Evolutionary conservation across 345 rosid genomes (phyloP).

Genomic region (Ceriops decandra): DNA sequence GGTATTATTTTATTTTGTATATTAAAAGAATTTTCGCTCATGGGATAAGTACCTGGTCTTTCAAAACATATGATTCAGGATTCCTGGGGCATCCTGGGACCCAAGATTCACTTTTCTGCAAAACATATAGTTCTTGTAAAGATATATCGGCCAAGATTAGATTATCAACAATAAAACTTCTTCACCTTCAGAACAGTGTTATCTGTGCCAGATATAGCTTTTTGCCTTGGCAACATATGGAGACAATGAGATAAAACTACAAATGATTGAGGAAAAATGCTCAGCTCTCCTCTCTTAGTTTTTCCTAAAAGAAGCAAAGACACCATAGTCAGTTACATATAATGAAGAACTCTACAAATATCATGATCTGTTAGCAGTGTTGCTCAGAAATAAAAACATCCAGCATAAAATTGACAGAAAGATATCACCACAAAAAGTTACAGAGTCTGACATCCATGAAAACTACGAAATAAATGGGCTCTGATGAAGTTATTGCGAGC

Average conservation of each 20-base stretch:
- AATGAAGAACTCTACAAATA: neutral
- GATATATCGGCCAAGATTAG: neutral
- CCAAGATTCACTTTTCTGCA: slow-evolving; percentile 71
- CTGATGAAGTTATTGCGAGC: no score
- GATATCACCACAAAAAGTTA: no score
- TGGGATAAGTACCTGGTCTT: slow-evolving; percentile 68
- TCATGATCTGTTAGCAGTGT: neutral
- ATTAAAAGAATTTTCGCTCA: neutral
- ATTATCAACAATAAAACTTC: slow-evolving; percentile 7
- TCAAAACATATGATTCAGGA: slow-evolving; percentile 74
- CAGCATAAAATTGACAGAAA: neutral
- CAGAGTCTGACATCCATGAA: no score
- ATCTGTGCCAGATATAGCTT: slow-evolving; percentile 43
- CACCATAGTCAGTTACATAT: neutral
- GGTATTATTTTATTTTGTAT: neutral
- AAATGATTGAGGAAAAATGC: slow-evolving; percentile 67
- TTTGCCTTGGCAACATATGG: slow-evolving; percentile 92
- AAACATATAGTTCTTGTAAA: slow-evolving; percentile 12
- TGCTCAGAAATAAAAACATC: neutral
- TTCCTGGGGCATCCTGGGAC: slow-evolving; percentile 65
- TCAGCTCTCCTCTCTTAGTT: slow-evolving; percentile 90
- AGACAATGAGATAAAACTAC: slow-evolving; percentile 78
- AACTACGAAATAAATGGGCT: no score
- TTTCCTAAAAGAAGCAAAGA: slow-evolving; percentile 46
- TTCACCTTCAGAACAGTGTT: slow-evolving; percentile 47